Percentiles rank a stretch among this genome's conserved stretches.
Conservation (phyloP, 2,329 filamentous ascomycete species). For the Epichloe sp. region DNA sequence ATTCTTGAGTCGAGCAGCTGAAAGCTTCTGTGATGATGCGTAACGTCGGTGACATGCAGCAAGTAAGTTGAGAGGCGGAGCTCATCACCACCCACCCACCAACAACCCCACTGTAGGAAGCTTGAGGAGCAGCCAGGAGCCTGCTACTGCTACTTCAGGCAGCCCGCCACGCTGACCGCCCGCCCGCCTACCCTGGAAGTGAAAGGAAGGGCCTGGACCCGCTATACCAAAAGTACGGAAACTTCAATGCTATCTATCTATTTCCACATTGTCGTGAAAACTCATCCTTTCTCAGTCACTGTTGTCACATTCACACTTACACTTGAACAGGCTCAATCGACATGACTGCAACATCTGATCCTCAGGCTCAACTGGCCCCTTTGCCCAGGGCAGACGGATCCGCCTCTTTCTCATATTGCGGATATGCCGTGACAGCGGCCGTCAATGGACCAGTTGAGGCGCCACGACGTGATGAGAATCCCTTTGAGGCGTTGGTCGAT, state of each 20-base stretch:
- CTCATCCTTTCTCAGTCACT: neutral
- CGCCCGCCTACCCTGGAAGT: too few species aligned
- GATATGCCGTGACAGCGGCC: slow-evolving; percentile 70
- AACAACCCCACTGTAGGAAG: too few species aligned
- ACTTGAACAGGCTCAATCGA: slow-evolving; percentile 4
- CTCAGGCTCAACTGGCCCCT: slow-evolving; percentile 40
- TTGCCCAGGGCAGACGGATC: slow-evolving; percentile 68
- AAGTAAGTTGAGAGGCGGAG: neutral
- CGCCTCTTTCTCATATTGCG: slow-evolving; percentile 59
- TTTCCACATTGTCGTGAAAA: neutral
- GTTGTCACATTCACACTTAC: neutral
- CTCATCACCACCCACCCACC: neutral
- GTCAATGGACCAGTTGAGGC: slow-evolving; percentile 93
- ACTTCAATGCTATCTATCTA: too few species aligned
- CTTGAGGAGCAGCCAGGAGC: too few species aligned
- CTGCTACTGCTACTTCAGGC: too few species aligned
- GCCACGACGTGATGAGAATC: slow-evolving; percentile 73
- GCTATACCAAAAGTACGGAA: neutral
- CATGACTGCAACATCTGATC: slow-evolving; percentile 35
- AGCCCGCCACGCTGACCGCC: too few species aligned
- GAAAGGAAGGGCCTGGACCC: neutral
- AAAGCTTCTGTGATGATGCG: neutral
- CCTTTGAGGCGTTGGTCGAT: slow-evolving; percentile 82
- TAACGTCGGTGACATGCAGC: neutral
- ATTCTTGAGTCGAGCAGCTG: neutral